These are phyloP conservation scores for Aspergillus saccharolyticus DNA, from an alignment of 495 filamentous ascomycete genomes.

Conservation along the genomic window DNA sequence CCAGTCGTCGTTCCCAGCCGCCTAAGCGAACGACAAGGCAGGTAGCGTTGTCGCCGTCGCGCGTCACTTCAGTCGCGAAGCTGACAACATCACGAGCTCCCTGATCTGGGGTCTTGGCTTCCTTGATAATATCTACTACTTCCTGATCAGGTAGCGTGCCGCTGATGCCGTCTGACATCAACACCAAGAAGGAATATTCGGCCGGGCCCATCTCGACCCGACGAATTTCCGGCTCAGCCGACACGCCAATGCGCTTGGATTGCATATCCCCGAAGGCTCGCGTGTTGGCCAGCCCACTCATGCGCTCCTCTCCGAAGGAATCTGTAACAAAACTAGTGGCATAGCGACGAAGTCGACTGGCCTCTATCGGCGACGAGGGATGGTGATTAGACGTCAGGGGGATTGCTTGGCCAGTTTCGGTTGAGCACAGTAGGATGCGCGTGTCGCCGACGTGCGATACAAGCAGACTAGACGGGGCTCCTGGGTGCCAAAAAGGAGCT, in stretches of 20 bases:
- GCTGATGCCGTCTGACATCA: slow-evolving; percentile 83
- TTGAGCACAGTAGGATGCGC: slow-evolving; percentile 79
- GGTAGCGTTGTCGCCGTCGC: slow-evolving; percentile 90
- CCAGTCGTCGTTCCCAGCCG: slow-evolving; percentile 87
- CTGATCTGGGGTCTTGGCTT: slow-evolving; percentile 84
- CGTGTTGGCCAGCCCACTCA: slow-evolving; percentile 88
- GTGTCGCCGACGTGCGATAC: slow-evolving; percentile 93
- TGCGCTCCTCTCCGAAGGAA: slow-evolving; percentile 94
- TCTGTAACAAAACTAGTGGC: slow-evolving; percentile 86
- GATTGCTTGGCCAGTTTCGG: slow-evolving; percentile 66
- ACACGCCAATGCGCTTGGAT: slow-evolving; percentile 87
- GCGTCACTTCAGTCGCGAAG: slow-evolving; percentile 80
- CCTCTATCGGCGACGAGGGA: slow-evolving; percentile 78
- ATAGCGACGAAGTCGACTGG: slow-evolving; percentile 76
- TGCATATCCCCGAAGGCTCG: slow-evolving; percentile 88
- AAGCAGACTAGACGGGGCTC: slow-evolving; percentile 74
- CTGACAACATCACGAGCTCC: slow-evolving; percentile 71
- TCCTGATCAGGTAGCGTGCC: slow-evolving; percentile 84
- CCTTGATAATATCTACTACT: slow-evolving; percentile 92
- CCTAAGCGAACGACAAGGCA: slow-evolving; percentile 85
- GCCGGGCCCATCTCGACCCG: slow-evolving; percentile 70
- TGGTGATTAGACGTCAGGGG: slow-evolving; percentile 87
- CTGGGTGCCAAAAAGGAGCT: slow-evolving; percentile 91
- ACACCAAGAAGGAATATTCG: slow-evolving; percentile 81
- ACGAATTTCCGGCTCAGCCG: slow-evolving; percentile 82